These are phyloP conservation scores for Colletotrichum melonis DNA, from an alignment of 2,329 filamentous ascomycete species.

Conservation along the genomic window DNA sequence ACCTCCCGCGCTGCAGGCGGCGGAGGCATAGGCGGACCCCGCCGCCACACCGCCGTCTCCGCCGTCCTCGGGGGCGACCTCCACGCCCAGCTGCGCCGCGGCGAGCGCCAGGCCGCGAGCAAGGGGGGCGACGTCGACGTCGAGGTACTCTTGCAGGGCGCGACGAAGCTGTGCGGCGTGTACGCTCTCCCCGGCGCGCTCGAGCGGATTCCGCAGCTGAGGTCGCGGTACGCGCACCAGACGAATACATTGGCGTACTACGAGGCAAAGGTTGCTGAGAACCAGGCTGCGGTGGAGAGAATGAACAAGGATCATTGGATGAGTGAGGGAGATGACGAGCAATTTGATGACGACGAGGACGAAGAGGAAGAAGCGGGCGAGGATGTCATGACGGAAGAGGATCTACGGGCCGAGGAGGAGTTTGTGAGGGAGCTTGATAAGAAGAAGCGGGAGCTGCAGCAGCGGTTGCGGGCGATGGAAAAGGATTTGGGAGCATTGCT, in stretches of 20 bases:
- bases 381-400: conserved; percentile 72
- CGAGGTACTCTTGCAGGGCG: conserved; percentile 84
- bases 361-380: conserved; percentile 51
- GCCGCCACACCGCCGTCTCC: conserved; percentile 85
- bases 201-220: conserved; percentile 79
- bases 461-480: conserved; percentile 63
- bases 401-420: conserved; percentile 76
- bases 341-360: conserved; percentile 56
- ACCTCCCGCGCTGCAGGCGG: conserved; percentile 38
- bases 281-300: conserved; percentile 77
- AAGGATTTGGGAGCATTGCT: conserved; percentile 66
- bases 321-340: conserved; percentile 65
- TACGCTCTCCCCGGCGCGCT: conserved; percentile 85
- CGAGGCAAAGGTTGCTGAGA: conserved; percentile 82
- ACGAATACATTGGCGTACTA: conserved; percentile 82
- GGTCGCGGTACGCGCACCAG: conserved; percentile 78
- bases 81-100: conserved; percentile 79
- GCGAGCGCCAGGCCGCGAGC: conserved; percentile 57
- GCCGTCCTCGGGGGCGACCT: conserved; percentile 89
- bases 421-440: conserved; percentile 68
- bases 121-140: conserved; percentile 83
- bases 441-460: conserved; percentile 67
- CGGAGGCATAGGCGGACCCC: conserved; percentile 56
- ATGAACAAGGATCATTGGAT: conserved; percentile 75
- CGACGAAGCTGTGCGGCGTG: conserved; percentile 89